Conservation (phyloP, 352 stramenopile species). For the Thraustotheca clavata region DNA sequence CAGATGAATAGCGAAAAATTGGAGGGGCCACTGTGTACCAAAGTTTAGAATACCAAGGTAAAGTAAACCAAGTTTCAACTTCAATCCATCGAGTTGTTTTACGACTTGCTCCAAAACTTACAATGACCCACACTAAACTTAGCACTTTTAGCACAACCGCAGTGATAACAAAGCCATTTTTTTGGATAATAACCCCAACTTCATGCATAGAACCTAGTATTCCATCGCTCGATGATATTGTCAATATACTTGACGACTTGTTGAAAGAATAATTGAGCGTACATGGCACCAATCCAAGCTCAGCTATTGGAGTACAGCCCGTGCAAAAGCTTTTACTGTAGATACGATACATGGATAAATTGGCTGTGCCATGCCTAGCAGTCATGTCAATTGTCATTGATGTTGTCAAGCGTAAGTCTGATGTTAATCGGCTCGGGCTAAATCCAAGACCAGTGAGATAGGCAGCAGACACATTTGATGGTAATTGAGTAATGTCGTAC, state of each 20-base stretch:
- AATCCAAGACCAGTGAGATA: background rate
- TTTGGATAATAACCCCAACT: background rate
- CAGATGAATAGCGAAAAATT: background rate
- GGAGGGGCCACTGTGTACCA: background rate
- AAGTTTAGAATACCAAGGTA: slow-evolving; percentile 4
- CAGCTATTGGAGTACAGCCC: background rate
- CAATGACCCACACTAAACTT: background rate
- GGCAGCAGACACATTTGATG: background rate
- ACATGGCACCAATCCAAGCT: slow-evolving; percentile 8
- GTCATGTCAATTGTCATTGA: background rate
- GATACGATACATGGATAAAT: slow-evolving; percentile 16
- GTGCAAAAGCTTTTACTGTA: slow-evolving; percentile 5
- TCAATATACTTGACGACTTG: background rate
- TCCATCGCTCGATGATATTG: background rate
- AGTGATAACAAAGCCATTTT: background rate
- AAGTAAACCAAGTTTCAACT: background rate
- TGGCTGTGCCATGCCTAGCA: background rate
- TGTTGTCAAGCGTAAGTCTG: slow-evolving; percentile 8
- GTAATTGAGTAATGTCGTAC: background rate
- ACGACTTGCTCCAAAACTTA: background rate
- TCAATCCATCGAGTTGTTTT: slow-evolving; percentile 14
- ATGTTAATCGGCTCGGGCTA: background rate
- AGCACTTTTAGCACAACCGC: background rate
- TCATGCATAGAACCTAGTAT: background rate
- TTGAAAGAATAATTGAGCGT: background rate